Conservation (phyloP, 768 basidiomycete species). For the Agaricus bisporus region DNA sequence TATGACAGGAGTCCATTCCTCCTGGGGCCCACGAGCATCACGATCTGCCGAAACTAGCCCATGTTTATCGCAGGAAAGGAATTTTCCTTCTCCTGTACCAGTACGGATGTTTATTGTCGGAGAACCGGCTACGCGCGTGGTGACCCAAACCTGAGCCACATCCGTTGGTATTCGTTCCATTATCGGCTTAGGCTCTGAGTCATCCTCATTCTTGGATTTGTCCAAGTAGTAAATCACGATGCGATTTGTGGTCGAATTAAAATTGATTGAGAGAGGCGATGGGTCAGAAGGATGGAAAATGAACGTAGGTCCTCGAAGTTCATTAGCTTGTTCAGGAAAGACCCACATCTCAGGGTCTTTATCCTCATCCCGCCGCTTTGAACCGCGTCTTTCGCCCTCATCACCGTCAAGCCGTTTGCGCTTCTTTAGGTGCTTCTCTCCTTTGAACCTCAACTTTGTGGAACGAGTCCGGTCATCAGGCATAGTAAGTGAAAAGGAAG, state of each 20-base stretch:
- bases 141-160: slow-evolving; percentile 89
- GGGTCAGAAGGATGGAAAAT: slow-evolving; percentile 80
- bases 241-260: slow-evolving; percentile 67
- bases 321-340: slow-evolving; percentile 57
- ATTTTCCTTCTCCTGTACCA: slow-evolving; percentile 85
- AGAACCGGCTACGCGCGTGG: slow-evolving; percentile 79
- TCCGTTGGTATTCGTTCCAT: slow-evolving; percentile 72
- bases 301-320: slow-evolving; percentile 87
- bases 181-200: slow-evolving; percentile 34
- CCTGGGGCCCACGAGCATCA: slow-evolving; percentile 88
- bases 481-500: slow-evolving; percentile 15
- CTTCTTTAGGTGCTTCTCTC: slow-evolving; percentile 81
- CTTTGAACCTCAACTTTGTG: slow-evolving; percentile 83
- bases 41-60: slow-evolving; percentile 80
- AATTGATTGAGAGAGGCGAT: slow-evolving; percentile 69
- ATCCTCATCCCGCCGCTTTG: slow-evolving; percentile 50
- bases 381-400: slow-evolving; percentile 38
- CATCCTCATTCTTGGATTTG: slow-evolving; percentile 49
- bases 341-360: slow-evolving; percentile 77
- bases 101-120: slow-evolving; percentile 82
- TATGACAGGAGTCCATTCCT: slow-evolving; percentile 88
- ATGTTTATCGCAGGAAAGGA: slow-evolving; percentile 81
- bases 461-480: slow-evolving; percentile 49
- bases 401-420: slow-evolving; percentile 61
- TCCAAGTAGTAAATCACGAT: slow-evolving; percentile 62